These are phyloP conservation scores for Vigna unguiculata DNA, from an alignment of 306 rosid species.

Conservation along the genomic window DNA sequence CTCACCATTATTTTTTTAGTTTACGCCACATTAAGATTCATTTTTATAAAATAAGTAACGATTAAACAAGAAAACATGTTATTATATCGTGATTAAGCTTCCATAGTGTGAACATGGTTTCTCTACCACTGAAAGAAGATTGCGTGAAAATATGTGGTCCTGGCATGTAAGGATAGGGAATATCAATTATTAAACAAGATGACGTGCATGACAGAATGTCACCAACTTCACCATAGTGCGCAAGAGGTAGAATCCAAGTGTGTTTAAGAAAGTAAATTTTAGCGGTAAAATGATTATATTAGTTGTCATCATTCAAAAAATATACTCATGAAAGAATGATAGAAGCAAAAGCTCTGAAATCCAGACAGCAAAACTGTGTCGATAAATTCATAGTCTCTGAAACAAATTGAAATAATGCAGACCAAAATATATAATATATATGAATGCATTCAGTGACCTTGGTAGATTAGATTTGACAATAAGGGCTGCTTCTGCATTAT, in stretches of 20 bases:
- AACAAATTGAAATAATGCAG: not conserved
- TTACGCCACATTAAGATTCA: constrained; percentile 1
- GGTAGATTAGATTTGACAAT: constrained; percentile 18
- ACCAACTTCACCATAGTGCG: constrained; percentile 32
- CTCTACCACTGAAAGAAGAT: not conserved
- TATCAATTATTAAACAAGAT: constrained; percentile 19
- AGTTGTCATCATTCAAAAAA: too few relatives aligned
- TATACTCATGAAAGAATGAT: not conserved
- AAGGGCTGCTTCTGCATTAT: constrained; percentile 15
- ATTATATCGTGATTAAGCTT: not conserved
- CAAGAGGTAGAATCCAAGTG: not conserved
- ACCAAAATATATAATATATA: constrained; percentile 1
- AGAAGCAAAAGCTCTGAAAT: not conserved
- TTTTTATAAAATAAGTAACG: not conserved
- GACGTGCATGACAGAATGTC: constrained; percentile 26
- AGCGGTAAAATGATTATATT: too few relatives aligned
- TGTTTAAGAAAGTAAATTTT: too few relatives aligned
- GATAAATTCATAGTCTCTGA: constrained; percentile 8
- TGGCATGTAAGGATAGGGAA: not conserved
- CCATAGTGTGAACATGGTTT: not conserved
- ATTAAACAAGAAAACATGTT: not conserved
- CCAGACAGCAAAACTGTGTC: not conserved
- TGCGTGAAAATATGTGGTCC: constrained; percentile 21
- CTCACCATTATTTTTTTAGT: not conserved
- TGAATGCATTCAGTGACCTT: not conserved